These are phyloP conservation scores for Botrytis porri DNA, from an alignment of 2,329 filamentous ascomycete species.

Conservation along the genomic window DNA sequence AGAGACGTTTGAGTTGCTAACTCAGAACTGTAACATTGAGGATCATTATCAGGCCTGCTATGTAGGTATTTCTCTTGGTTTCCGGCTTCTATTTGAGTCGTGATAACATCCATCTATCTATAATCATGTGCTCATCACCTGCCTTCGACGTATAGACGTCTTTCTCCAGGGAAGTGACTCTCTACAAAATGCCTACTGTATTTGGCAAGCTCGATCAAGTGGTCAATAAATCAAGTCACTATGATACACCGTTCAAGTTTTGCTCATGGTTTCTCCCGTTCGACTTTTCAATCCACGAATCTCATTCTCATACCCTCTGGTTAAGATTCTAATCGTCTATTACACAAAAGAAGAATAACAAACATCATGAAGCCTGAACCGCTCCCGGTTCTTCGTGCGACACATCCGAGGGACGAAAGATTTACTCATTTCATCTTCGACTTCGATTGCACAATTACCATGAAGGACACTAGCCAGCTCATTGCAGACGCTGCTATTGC, in stretches of 20 bases:
- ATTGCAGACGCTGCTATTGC: constrained; percentile 26
- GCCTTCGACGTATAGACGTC: neutral
- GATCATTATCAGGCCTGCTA: neutral
- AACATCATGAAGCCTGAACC: neutral
- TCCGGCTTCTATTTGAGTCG: neutral
- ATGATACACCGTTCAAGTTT: neutral
- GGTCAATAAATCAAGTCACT: neutral
- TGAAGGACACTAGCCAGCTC: constrained; percentile 32
- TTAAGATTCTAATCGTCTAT: neutral
- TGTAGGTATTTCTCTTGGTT: neutral
- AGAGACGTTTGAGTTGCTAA: neutral
- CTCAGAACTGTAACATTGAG: neutral
- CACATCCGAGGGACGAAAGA: neutral
- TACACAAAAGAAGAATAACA: neutral
- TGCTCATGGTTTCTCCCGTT: neutral
- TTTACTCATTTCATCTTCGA: constrained; percentile 32
- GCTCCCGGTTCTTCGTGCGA: neutral
- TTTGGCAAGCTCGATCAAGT: neutral
- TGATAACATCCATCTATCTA: neutral
- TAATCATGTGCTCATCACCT: neutral
- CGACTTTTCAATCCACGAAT: neutral
- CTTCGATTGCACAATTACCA: constrained; percentile 38
- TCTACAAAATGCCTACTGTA: neutral
- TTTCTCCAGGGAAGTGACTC: neutral
- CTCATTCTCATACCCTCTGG: neutral